These are phyloP conservation scores for Phialophora verrucosa DNA, from an alignment of 2,329 filamentous ascomycete genomes.

Conservation along the genomic window DNA sequence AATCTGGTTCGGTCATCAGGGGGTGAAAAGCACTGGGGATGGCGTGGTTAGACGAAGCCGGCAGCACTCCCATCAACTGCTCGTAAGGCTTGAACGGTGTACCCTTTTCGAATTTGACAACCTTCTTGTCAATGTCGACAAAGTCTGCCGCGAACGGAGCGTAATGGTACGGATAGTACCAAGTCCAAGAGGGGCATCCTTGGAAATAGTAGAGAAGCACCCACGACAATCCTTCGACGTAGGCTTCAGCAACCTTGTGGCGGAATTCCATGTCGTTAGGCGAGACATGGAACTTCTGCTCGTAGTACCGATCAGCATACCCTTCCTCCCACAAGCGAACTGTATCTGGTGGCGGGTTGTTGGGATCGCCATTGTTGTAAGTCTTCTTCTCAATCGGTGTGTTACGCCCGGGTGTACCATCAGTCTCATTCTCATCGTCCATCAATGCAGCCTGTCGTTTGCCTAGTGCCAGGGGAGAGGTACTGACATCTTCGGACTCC, in stretches of 20 bases:
- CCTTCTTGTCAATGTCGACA: conserved; percentile 77
- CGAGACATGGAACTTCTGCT: conserved; percentile 90
- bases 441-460: conserved; percentile 80
- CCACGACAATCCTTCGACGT: conserved; percentile 94
- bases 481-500: conserved; percentile 19
- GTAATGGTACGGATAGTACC: conserved; percentile 99
- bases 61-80: conserved; percentile 96
- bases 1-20: conserved; percentile 86
- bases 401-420: conserved; percentile 63
- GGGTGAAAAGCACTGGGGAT: conserved; percentile 87
- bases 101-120: conserved; percentile 82
- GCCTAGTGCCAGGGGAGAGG: conserved; percentile 60
- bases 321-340: conserved; percentile 94
- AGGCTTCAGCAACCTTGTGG: conserved; percentile 84
- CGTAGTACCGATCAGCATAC: conserved; percentile 94
- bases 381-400: conserved; percentile 57
- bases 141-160: conserved; percentile 97
- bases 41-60: conserved; percentile 88
- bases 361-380: conserved; percentile 45
- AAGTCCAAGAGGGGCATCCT: conserved; percentile 97
- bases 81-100: conserved; percentile 89
- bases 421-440: conserved; percentile 60
- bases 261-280: conserved; percentile 84
- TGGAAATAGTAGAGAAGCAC: conserved; percentile 97
- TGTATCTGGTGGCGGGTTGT: conserved; percentile 69